Base-by-base conservation (phyloP, 2,329 filamentous ascomycete species). In the Ilyonectria robusta region DNA sequence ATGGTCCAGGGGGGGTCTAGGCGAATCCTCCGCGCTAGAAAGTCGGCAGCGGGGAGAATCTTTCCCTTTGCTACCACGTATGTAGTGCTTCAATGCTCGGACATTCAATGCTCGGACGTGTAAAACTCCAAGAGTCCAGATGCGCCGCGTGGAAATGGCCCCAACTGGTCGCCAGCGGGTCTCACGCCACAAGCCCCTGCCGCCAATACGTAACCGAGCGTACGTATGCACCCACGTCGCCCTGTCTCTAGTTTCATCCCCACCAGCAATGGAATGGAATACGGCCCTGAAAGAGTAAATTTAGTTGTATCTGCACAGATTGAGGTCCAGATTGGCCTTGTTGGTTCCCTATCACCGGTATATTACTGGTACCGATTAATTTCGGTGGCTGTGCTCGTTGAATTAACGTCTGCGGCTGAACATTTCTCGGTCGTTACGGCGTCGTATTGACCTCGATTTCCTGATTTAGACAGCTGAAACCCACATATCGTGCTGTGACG, bases 141-240 rank as follows among this genome's bases (percentile, higher is more conserved):
- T n/a, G 19, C 23, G 42, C 44, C 44, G 59, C 55, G n/a, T 64
- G 40, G 46, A 51, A 64, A 53, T 53, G 48, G 59, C 17, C 40
- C 37, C 40, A 42, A 42, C 8, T 23, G 56, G 31, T 46, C 42
- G 23, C 17, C 40, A 31, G 51, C 44, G 17, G 59, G 21, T 6
- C 50, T 33, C 9, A 15, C 26, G 42, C 37, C 26, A 37, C 19
- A 7, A 7, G 26, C 35, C 58, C 54, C 54, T 54, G 59, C 29
- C 15, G 17, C 42, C 33, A 35, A 35, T 59, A 69, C 65, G 53
- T 64, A 69, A 65, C 51, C 51, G 48, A 29, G 65, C 60, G 44
- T 65, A 69, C 67, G 64, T 66, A 55, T 42, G 54, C 64, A 40
- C 51, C 57, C 51, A 50, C 50, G 50, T 60, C 44, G 54, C 37